Percentiles rank a stretch among this genome's conserved stretches.
Evolutionary conservation across 2,329 filamentous ascomycete species (phyloP).

Genomic region (Plectosphaerella sp.): DNA sequence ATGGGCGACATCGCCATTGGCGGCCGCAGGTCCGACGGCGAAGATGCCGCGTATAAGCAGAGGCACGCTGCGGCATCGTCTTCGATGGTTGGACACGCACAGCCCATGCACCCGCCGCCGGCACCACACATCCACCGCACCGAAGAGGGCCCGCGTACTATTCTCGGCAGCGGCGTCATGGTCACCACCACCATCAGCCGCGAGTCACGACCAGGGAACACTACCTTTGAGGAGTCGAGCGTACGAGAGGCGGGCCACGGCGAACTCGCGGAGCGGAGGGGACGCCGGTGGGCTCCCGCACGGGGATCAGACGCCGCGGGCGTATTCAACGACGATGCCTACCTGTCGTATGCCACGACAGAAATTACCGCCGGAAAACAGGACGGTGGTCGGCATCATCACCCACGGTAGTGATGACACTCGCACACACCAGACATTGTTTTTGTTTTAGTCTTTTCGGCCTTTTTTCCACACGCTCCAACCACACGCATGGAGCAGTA

Average conservation of each 20-base stretch:
- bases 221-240: conserved; percentile 2
- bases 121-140: too few species aligned
- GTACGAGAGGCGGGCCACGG: conserved; percentile 1
- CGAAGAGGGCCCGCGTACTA: too few species aligned
- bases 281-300: background rate
- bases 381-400: too few species aligned
- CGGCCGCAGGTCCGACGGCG: background rate
- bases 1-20: conserved; percentile 29
- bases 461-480: too few species aligned
- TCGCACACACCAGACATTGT: too few species aligned
- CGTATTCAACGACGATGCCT: background rate
- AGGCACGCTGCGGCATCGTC: too few species aligned
- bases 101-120: too few species aligned
- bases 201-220: conserved; percentile 20
- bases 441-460: too few species aligned
- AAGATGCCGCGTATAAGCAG: background rate
- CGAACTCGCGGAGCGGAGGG: background rate
- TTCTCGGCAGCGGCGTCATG: conserved; percentile 17
- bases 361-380: background rate
- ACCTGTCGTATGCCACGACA: background rate
- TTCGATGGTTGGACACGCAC: too few species aligned
- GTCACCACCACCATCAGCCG: conserved; percentile 32
- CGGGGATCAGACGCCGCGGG: background rate
- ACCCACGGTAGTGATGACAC: too few species aligned
- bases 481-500: too few species aligned